Base-by-base conservation (phyloP, 2,329 filamentous ascomycete species). In the Talaromyces sp. region DNA sequence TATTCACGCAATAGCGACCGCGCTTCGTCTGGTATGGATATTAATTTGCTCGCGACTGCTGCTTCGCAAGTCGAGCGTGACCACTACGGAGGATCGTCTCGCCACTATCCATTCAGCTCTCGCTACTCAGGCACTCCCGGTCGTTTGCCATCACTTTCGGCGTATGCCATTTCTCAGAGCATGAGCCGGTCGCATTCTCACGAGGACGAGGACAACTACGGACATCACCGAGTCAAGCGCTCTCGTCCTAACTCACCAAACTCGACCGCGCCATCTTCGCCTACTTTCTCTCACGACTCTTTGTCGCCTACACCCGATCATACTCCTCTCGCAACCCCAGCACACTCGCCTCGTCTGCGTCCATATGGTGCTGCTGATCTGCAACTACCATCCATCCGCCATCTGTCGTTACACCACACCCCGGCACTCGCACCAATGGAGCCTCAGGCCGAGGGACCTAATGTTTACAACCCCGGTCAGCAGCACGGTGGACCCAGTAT, bases 281-380 rank as follows among this genome's bases (percentile, higher is more conserved):
- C 94, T 31, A 97, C 93, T 3, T 97, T 97, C 77, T 97, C 94
- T 2, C 93, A 97, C 79, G 93, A 97, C 78, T 97, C 94, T 11
- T 85, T 94, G 56, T 98, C 94, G 10, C 95, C 94, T 4, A 99
- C 94, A 1, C 95, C 94, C 11, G 94, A 98, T 74, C 93, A 97
- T 82, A 98, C 95, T n/a, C 94, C 94, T n/a, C 88, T 98, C 64
- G 94, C 93, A 33, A 99, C 94, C 5, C 94, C 94, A 4, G 94
- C 93, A 50, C 95, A 98, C 78, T 97, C 93, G 19, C 95, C 95
- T 60, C 91, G 95, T 50, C 84, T 99, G 70, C 87, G 93, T 67
- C 92, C 94, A 3, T 90, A 91, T 73, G 86, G 84, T 64, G 82
- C 84, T 67, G 84, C 82, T 69, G 88, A 90, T 69, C 84, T 94